Conservation (phyloP, 352 stramenopile species). For the Pythium grandisporangium region DNA sequence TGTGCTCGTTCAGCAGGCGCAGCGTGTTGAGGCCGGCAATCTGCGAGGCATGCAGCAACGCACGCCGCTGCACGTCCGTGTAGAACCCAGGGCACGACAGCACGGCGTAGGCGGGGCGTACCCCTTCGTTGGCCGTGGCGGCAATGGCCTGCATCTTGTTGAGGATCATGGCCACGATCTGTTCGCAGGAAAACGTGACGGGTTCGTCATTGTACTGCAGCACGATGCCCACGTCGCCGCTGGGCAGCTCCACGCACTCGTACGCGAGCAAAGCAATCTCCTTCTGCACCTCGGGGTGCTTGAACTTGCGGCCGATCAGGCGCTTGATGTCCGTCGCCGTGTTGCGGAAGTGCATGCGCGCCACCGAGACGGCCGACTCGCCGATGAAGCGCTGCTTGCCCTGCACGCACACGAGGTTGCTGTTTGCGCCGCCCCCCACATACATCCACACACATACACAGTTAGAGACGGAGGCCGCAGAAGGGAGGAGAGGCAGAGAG, state of each 20-base stretch:
- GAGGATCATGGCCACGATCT: conserved; percentile 96
- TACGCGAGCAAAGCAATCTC: conserved; percentile 93
- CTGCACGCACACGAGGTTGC: conserved; percentile 81
- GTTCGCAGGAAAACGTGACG: conserved; percentile 91
- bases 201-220: conserved; percentile 90
- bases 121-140: conserved; percentile 85
- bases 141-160: conserved; percentile 96
- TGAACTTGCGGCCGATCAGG: conserved; percentile 95
- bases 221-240: conserved; percentile 85
- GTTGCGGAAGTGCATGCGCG: conserved; percentile 97
- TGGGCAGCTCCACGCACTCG: conserved; percentile 83
- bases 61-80: conserved; percentile 95
- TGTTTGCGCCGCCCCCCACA: too few species aligned
- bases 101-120: conserved; percentile 87
- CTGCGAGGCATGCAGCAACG: conserved; percentile 88
- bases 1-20: conserved; percentile 98
- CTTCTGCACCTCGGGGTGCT: conserved; percentile 91
- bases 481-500: too few species aligned
- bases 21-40: conserved; percentile 96
- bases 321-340: conserved; percentile 96
- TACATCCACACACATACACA: too few species aligned
- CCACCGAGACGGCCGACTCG: conserved; percentile 85
- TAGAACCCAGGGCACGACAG: conserved; percentile 97
- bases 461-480: too few species aligned
- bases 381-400: conserved; percentile 93